A percentile compares a stretch with the other conserved stretches of the same genome.
phyloP scores from a whole-genome alignment of 345 rosid species.

The Brassica nigra region DNA sequence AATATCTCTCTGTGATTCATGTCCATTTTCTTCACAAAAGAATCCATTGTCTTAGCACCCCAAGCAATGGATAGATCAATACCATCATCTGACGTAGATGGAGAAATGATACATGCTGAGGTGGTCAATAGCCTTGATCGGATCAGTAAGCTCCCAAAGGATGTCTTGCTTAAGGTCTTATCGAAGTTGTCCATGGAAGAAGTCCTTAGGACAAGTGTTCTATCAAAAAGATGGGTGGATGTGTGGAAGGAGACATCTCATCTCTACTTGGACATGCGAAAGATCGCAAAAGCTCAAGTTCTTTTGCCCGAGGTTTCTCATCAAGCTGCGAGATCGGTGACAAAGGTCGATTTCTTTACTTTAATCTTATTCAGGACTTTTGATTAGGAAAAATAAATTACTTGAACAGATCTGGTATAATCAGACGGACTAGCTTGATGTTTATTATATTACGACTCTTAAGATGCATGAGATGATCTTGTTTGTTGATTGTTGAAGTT shows the following conservation, averaged over 20 bases:
- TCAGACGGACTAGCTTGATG: neutral
- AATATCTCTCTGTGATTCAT: neutral
- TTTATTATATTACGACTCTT: neutral
- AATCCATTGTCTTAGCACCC: neutral
- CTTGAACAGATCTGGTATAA: slow-evolving; percentile 1
- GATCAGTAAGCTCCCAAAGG: neutral
- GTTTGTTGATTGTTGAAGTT: neutral
- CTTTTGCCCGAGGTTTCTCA: neutral
- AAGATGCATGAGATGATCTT: neutral
- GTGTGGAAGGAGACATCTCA: slow-evolving; percentile 8
- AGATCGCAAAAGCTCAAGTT: neutral
- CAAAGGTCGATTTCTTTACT: neutral
- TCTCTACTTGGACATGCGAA: neutral
- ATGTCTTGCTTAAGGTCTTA: neutral
- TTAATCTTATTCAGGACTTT: neutral
- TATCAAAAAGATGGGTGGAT: neutral
- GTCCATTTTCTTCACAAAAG: neutral
- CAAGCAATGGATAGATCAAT: neutral
- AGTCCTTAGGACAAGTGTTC: slow-evolving; percentile 1
- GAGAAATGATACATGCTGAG: neutral
- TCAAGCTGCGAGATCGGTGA: neutral
- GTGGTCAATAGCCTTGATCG: neutral
- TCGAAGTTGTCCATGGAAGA: neutral
- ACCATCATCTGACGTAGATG: neutral
- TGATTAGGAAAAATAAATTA: neutral